A percentile compares a stretch with the other conserved stretches of the same genome.
phyloP scores from a whole-genome alignment of 768 basidiomycete species.

The Suillus discolor region DNA sequence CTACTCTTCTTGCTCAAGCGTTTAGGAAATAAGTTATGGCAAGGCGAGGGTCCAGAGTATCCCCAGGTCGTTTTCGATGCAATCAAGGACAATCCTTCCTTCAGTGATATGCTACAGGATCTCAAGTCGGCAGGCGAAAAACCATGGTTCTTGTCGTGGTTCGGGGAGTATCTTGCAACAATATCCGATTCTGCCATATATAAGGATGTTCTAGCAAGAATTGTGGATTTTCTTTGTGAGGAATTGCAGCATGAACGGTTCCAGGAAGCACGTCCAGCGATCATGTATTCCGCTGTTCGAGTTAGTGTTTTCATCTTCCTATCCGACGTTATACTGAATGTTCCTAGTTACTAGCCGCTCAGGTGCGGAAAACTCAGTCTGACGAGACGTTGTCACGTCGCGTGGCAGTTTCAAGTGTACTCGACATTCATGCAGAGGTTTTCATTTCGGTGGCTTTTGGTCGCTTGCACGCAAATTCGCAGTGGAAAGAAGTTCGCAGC shows the following conservation, averaged over 20 bases:
- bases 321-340: conserved; percentile 12
- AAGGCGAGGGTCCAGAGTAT: conserved; percentile 67
- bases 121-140: conserved; percentile 34
- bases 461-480: conserved; percentile 36
- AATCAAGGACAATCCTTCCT: conserved; percentile 76
- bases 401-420: conserved; percentile 35
- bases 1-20: conserved; percentile 64
- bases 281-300: conserved; percentile 60
- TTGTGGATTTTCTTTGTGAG: conserved; percentile 75
- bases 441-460: conserved; percentile 51
- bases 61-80: conserved; percentile 80
- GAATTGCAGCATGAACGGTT: conserved; percentile 82
- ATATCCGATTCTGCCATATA: conserved; percentile 50
- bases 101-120: conserved; percentile 46
- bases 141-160: conserved; percentile 64
- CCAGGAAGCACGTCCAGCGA: conserved; percentile 54
- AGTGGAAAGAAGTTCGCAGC: conserved; percentile 45
- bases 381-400: conserved; percentile 30
- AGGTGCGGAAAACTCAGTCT: conserved; percentile 35
- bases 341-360: conserved; percentile 35
- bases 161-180: conserved; percentile 62
- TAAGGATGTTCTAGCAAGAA: conserved; percentile 71
- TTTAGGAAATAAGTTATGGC: conserved; percentile 63
- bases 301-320: conserved; percentile 46
- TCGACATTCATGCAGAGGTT: conserved; percentile 54